A percentile compares a stretch with the other conserved stretches of the same genome.
phyloP scores from a whole-genome alignment of 169 alveolate genomes.

The Cardiosporidium cionae region DNA sequence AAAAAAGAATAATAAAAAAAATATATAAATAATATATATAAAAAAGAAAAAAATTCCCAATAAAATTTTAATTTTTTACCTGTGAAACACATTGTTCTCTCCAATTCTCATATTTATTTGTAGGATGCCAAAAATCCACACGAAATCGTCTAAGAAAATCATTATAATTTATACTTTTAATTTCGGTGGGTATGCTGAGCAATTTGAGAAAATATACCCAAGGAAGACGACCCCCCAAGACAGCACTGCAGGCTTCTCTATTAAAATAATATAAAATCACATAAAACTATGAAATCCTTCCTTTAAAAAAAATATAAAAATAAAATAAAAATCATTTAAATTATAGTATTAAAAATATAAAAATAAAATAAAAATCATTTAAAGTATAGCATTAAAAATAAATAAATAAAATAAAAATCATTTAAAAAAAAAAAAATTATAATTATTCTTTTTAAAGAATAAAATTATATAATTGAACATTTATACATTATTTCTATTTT shows the following conservation, averaged over 20 bases:
- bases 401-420: not conserved
- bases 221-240: slow-evolving; percentile 35
- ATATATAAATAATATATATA: not conserved
- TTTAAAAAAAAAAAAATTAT: no score
- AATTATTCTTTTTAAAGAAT: no score
- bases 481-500: no score
- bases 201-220: slow-evolving; percentile 32
- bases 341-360: not conserved
- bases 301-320: not conserved
- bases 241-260: slow-evolving; percentile 31
- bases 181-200: slow-evolving; percentile 14
- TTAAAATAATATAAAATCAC: not conserved
- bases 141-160: slow-evolving; percentile 25
- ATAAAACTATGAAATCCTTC: no score
- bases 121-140: slow-evolving; percentile 23
- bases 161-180: slow-evolving; percentile 29
- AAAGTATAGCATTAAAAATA: not conserved
- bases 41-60: slow-evolving; percentile 34
- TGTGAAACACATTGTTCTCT: slow-evolving; percentile 27
- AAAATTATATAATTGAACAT: no score
- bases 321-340: no score
- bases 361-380: not conserved
- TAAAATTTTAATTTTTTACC: slow-evolving; percentile 64
- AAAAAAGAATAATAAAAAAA: not conserved
- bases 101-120: slow-evolving; percentile 28